Base-by-base conservation (phyloP, 228 moss, liverwort and hornwort genomes). In the Sphagnum magellanicum region DNA sequence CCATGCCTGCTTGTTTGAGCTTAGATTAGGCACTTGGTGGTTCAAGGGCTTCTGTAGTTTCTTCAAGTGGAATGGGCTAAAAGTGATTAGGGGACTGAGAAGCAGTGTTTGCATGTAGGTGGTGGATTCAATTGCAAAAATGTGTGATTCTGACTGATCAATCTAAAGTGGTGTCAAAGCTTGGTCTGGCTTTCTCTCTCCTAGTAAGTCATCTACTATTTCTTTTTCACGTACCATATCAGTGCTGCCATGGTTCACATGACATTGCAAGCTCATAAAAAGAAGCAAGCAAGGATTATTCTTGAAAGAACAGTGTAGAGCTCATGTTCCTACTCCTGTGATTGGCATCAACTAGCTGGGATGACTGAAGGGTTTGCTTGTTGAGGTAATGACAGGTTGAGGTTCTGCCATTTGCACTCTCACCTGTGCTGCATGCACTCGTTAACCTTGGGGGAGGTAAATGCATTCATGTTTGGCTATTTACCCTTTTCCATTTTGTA, bases 101-200 rank as follows among this genome's bases (percentile, higher is more conserved):
- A 8, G 55, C 9, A 8, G 55, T 55, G 51, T 46, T 52, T 52
- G 7, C 50, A 63, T 69, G 60, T 76, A 86, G 85, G 97, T 98
- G 72, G 91, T 98, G 16, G 91, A 90, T 67, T 91, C 87, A 14
- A 98, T 98, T 62, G 93, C 93, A 53, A 91, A 93, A 81, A 59
- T 87, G 89, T 4, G 86, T 95, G 5, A 90, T 95, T 9, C 74
- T 95, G 60, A 74, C 92, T 48, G 95, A 95, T 77, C 89, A 90
- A 75, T 81, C 89, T 64, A 95, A 95, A 81, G 92, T 95, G 10
- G 95, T 92, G 10, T 79, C 92, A 65, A 79, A 90, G 47, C 78
- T 95, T 70, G 95, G 92, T 4, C 78, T 90, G 53, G 74, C 82
- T 3, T 95, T 92, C 69, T 92, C 92, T n/a, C 63, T 95, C 6